phyloP scores from a whole-genome alignment of 2,329 filamentous ascomycete genomes.

The Fonsecaea nubica region DNA sequence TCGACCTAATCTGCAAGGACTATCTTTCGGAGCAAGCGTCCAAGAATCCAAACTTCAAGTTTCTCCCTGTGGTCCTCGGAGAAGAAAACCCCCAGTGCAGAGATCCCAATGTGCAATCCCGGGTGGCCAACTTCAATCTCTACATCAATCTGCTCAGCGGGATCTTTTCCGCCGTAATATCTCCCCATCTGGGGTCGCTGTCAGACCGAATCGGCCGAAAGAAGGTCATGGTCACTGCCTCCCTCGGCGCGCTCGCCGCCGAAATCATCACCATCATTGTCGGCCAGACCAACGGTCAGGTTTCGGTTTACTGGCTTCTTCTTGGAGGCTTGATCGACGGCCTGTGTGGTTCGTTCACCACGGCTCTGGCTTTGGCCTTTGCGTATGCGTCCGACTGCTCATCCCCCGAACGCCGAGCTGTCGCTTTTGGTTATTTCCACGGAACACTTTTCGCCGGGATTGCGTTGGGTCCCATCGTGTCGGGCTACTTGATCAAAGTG shows the following conservation, averaged over 20 bases:
- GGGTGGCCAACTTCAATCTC: constrained; percentile 78
- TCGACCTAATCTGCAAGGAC: constrained; percentile 80
- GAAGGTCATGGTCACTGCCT: constrained; percentile 73
- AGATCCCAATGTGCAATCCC: constrained; percentile 76
- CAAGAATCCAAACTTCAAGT: constrained; percentile 64
- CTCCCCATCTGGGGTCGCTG: constrained; percentile 80
- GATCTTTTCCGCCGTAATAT: constrained; percentile 77
- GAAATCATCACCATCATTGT: constrained; percentile 81
- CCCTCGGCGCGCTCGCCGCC: constrained; percentile 73
- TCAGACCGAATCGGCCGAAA: constrained; percentile 88
- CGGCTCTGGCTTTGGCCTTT: constrained; percentile 77
- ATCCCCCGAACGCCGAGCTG: constrained; percentile 75
- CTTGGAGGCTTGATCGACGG: constrained; percentile 81
- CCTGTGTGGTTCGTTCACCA: constrained; percentile 84
- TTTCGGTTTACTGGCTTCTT: constrained; percentile 81
- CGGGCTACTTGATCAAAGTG: constrained; percentile 77
- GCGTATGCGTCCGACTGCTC: constrained; percentile 93
- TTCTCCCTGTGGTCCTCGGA: constrained; percentile 70
- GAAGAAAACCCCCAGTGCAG: constrained; percentile 79
- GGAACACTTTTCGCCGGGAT: constrained; percentile 89
- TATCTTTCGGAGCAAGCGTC: constrained; percentile 75
- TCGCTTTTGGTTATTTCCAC: constrained; percentile 88
- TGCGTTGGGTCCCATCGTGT: constrained; percentile 81
- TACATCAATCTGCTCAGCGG: constrained; percentile 77
- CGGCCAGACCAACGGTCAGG: constrained; percentile 72